Base-by-base conservation (phyloP, 2,329 filamentous ascomycete species). In the Podosphaera xanthii region DNA sequence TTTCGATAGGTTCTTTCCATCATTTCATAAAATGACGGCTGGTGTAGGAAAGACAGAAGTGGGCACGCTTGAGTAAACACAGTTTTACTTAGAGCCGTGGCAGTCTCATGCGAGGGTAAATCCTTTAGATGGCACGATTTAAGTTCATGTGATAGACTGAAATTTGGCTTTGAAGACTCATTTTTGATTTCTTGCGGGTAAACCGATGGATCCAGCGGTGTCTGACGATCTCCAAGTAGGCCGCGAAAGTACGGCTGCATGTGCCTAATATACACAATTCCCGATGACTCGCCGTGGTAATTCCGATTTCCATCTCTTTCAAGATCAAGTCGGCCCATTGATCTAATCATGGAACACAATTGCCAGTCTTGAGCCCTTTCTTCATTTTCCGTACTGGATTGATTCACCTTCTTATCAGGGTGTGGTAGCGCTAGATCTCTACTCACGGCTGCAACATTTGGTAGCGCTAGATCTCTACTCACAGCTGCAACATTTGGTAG, bases 271-370 rank as follows among this genome's bases (percentile, higher is more conserved):
- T 96, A 98, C 62, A 91, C 87, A 50, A 90, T 79, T 2, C 91
- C 90, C 0, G 92, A 97, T 0, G 91, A 96, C 63, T 87, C 86
- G 55, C 92, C 92, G 68, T 94, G 88, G 67, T 95, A 98, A 70
- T 97, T 90, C 82, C 89, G 94, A 65, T 92, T 82, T 49, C 91
- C 91, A 65, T 83, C 82, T 65, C 97, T 91, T 66, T 94, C 89
- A 40, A 97, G 77, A 67, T 97, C 91, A 22, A 98, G 77, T 68
- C 90, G 86, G 42, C 91, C 92, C 2, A 91, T 88, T 49, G 87
- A 87, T 68, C 91, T 86, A 60, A 97, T 89, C 91, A 98, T 97
- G 35, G 90, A 94, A 68, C 91, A 83, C 34, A 98, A 75, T 63
- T 91, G 80, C 9, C 80, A 81, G 64, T 91, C 87, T 52, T 83